phyloP scores from a whole-genome alignment of 2,329 filamentous ascomycete species.

The Trichoderma citrinoviride region DNA sequence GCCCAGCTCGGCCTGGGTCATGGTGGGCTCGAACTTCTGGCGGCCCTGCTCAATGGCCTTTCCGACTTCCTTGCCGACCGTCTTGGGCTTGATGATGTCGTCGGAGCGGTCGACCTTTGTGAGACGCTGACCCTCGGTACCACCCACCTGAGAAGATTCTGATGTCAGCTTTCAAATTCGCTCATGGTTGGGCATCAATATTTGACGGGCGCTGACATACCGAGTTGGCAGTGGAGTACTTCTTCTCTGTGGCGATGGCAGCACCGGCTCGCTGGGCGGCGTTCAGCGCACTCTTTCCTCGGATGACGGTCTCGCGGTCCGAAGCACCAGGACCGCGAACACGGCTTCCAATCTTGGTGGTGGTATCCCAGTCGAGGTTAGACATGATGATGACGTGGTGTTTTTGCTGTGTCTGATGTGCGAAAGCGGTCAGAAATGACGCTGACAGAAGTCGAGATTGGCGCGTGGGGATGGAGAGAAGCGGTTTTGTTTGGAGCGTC shows the following conservation, averaged over 20 bases:
- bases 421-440: conserved; percentile 6
- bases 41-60: conserved; percentile 79
- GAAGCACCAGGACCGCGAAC: conserved; percentile 63
- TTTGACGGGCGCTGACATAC: conserved; percentile 28
- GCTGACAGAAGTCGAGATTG: conserved; percentile 33
- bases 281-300: conserved; percentile 79
- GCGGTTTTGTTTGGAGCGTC: conserved; percentile 21
- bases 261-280: conserved; percentile 79
- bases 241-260: conserved; percentile 88
- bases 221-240: conserved; percentile 71
- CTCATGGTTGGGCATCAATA: background rate
- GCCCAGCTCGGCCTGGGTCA: conserved; percentile 88
- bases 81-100: conserved; percentile 97
- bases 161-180: conserved; percentile 23
- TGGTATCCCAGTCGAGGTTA: conserved; percentile 68
- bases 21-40: conserved; percentile 81
- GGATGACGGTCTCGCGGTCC: conserved; percentile 82
- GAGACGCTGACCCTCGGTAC: conserved; percentile 80
- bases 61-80: conserved; percentile 75
- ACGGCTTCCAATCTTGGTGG: conserved; percentile 93
- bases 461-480: conserved; percentile 24
- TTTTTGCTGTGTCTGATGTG: background rate
- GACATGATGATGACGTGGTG: conserved; percentile 49
- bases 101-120: conserved; percentile 97
- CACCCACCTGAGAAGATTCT: conserved; percentile 27